Evolutionary conservation across 2,329 filamentous ascomycete genomes (phyloP).

Genomic region (Xylaria multiplex): DNA sequence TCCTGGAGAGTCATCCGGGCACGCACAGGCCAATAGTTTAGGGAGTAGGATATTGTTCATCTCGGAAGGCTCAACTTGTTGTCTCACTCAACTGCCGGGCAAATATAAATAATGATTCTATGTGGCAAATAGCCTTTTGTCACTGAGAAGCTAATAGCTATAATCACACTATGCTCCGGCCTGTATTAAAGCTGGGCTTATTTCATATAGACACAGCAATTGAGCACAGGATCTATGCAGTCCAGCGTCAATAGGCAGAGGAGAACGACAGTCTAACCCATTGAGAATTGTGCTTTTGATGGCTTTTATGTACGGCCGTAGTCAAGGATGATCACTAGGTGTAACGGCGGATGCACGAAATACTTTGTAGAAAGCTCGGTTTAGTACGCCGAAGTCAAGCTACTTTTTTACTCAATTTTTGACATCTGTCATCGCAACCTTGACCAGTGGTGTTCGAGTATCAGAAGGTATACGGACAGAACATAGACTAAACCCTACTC

Average conservation of each 20-base stretch:
- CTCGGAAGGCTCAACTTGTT: not conserved
- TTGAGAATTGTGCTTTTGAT: not conserved
- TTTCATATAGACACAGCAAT: constrained; percentile 13
- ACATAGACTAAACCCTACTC: not conserved
- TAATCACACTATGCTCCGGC: constrained; percentile 5
- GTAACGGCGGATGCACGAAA: constrained; percentile 34
- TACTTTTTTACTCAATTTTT: not conserved
- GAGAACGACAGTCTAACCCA: not conserved
- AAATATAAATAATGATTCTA: not conserved
- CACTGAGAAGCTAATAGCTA: not conserved
- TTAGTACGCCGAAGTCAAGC: constrained; percentile 8
- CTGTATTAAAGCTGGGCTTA: constrained; percentile 4
- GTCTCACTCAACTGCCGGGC: constrained; percentile 11
- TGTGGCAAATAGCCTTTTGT: not conserved
- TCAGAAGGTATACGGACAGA: not conserved
- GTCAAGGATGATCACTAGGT: constrained; percentile 23
- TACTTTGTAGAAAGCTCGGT: constrained; percentile 11
- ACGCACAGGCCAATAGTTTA: constrained; percentile 10
- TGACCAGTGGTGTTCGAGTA: not conserved
- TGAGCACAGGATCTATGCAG: constrained; percentile 25
- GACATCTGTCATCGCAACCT: constrained; percentile 3
- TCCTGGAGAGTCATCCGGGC: constrained; percentile 5
- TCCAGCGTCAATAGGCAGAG: not conserved
- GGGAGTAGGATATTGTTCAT: not conserved
- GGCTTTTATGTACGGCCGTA: constrained; percentile 39